These are phyloP conservation scores for Pythium utonaiense DNA, from an alignment of 352 stramenopile genomes.

Conservation along the genomic window DNA sequence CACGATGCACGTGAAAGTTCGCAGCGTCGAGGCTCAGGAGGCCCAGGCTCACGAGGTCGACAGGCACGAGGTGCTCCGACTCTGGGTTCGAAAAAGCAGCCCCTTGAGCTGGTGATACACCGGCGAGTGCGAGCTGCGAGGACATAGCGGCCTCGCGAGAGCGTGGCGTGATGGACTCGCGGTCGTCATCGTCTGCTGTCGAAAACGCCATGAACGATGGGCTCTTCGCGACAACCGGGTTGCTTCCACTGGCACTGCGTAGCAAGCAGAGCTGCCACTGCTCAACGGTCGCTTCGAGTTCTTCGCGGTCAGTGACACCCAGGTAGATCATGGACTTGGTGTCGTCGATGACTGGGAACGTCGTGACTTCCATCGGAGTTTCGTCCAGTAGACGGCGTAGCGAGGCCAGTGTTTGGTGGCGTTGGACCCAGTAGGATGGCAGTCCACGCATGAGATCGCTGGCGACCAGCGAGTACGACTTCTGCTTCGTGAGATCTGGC, in stretches of 20 bases:
- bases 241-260: background rate
- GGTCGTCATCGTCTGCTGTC: background rate
- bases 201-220: background rate
- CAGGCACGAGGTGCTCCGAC: constrained; percentile 24
- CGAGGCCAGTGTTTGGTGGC: constrained; percentile 49
- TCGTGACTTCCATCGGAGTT: constrained; percentile 31
- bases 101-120: constrained; percentile 20
- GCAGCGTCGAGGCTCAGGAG: constrained; percentile 59
- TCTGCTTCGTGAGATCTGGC: constrained; percentile 74
- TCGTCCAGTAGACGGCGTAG: constrained; percentile 43
- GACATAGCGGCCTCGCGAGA: constrained; percentile 24
- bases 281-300: constrained; percentile 58
- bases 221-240: background rate
- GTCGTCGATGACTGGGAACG: constrained; percentile 74
- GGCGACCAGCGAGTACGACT: constrained; percentile 67
- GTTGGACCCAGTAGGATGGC: constrained; percentile 39
- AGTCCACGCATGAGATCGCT: constrained; percentile 65
- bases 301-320: constrained; percentile 51
- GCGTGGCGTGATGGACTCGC: constrained; percentile 19
- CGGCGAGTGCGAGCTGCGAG: constrained; percentile 25
- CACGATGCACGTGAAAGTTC: constrained; percentile 66
- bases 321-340: constrained; percentile 57
- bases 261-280: constrained; percentile 49
- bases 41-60: constrained; percentile 61
- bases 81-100: constrained; percentile 32